These are phyloP conservation scores for Citrus mangshanensis DNA, from an alignment of 345 rosid genomes.

Conservation along the genomic window DNA sequence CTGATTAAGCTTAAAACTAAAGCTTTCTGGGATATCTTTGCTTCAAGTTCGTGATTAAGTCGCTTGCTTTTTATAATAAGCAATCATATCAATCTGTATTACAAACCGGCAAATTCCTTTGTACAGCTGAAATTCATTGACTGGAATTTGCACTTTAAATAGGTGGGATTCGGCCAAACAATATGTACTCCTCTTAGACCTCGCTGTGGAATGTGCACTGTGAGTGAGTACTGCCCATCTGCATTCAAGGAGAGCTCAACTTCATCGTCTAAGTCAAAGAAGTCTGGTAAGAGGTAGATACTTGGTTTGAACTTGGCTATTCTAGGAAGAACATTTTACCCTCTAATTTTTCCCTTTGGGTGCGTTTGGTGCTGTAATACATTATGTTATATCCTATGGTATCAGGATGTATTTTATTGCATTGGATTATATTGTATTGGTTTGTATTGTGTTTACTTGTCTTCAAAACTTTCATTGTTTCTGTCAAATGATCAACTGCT, in stretches of 20 bases:
- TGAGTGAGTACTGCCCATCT: constrained; percentile 72
- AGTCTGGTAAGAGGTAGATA: constrained; percentile 33
- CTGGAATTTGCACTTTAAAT: background rate
- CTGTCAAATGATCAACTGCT: background rate
- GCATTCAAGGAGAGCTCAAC: constrained; percentile 73
- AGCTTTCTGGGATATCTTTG: no score
- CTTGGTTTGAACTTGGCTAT: background rate
- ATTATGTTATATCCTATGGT: no score
- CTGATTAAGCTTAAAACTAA: no score
- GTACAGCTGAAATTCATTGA: background rate
- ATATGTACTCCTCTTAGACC: constrained; percentile 86
- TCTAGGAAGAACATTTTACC: background rate
- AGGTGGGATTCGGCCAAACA: constrained; percentile 96
- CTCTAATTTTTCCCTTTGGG: background rate
- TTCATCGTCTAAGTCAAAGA: constrained; percentile 48
- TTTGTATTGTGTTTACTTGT: background rate
- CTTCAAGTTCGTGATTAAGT: background rate
- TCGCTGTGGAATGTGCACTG: constrained; percentile 58
- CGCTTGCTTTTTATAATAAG: background rate
- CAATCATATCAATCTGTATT: background rate
- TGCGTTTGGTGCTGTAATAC: no score
- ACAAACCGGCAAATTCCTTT: background rate
- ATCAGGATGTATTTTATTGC: no score
- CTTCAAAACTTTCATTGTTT: background rate
- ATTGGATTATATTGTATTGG: no score